phyloP scores from a whole-genome alignment of 2,329 filamentous ascomycete genomes.

The Elsinoe ampelina region DNA sequence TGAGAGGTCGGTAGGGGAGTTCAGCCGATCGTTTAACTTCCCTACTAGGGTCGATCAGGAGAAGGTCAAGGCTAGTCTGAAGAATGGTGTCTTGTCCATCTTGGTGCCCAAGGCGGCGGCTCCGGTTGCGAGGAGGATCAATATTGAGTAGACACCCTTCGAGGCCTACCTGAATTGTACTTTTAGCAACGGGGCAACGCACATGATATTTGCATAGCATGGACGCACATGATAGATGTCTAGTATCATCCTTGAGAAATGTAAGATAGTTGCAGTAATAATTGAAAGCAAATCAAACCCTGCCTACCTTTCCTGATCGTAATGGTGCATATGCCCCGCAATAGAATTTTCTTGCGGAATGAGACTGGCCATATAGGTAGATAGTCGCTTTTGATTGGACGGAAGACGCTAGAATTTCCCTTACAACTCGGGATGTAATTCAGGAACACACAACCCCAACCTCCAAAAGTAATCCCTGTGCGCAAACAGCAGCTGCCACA shows the following conservation, averaged over 20 bases:
- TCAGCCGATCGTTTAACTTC: conserved; percentile 52
- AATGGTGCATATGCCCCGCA: no score
- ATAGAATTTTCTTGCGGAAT: background rate
- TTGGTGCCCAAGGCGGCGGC: conserved; percentile 48
- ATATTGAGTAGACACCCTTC: conserved; percentile 40
- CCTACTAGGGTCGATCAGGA: conserved; percentile 50
- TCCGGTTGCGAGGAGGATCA: conserved; percentile 43
- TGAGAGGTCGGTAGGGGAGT: conserved; percentile 51
- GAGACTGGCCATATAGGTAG: no score
- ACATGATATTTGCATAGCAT: background rate
- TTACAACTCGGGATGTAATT: conserved; percentile 3
- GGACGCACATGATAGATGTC: background rate
- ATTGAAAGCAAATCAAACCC: background rate
- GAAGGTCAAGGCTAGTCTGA: conserved; percentile 50
- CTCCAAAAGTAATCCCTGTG: conserved; percentile 97
- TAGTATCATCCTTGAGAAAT: background rate
- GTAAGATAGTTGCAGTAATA: background rate
- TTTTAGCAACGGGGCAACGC: background rate
- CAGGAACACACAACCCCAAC: conserved; percentile 77
- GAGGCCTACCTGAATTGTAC: background rate
- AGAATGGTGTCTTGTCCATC: conserved; percentile 51
- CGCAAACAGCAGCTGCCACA: conserved; percentile 90
- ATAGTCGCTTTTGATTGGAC: no score
- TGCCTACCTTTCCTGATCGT: background rate
- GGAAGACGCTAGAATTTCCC: background rate